phyloP scores from a whole-genome alignment of 2,329 filamentous ascomycete species.

The Colletotrichum tropicicola region DNA sequence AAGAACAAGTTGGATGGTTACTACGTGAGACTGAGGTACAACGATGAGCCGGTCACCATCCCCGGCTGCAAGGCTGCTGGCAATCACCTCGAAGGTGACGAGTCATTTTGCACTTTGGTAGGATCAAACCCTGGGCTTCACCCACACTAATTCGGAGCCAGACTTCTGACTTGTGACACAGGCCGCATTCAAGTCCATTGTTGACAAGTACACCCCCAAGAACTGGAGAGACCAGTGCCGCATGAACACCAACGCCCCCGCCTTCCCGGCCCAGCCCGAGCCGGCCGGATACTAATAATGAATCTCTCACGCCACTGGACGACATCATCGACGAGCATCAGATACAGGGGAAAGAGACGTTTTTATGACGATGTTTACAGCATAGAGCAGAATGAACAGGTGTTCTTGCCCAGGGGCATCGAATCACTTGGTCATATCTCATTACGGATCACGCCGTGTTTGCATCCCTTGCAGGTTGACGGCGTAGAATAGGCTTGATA shows the following conservation, averaged over 20 bases:
- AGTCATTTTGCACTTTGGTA: slow-evolving; percentile 89
- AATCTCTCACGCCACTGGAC: not conserved
- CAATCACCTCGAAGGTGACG: slow-evolving; percentile 87
- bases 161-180: slow-evolving; percentile 40
- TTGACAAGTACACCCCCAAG: slow-evolving; percentile 86
- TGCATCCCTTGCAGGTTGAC: too few relatives aligned
- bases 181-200: slow-evolving; percentile 91
- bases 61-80: slow-evolving; percentile 81
- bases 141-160: not conserved
- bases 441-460: too few relatives aligned
- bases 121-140: slow-evolving; percentile 42
- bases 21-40: slow-evolving; percentile 92
- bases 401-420: too few relatives aligned
- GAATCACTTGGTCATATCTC: too few relatives aligned
- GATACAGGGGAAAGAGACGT: not conserved
- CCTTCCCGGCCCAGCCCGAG: slow-evolving; percentile 58
- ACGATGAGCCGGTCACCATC: slow-evolving; percentile 82
- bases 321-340: not conserved
- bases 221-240: slow-evolving; percentile 74
- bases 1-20: slow-evolving; percentile 70
- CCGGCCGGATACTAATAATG: slow-evolving; percentile 56
- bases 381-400: too few relatives aligned
- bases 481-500: too few relatives aligned
- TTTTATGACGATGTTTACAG: not conserved
- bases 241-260: slow-evolving; percentile 51